Evolutionary conservation across 2,329 filamentous ascomycete species (phyloP).

Genomic region (Aspergillus pseudoglaucus): DNA sequence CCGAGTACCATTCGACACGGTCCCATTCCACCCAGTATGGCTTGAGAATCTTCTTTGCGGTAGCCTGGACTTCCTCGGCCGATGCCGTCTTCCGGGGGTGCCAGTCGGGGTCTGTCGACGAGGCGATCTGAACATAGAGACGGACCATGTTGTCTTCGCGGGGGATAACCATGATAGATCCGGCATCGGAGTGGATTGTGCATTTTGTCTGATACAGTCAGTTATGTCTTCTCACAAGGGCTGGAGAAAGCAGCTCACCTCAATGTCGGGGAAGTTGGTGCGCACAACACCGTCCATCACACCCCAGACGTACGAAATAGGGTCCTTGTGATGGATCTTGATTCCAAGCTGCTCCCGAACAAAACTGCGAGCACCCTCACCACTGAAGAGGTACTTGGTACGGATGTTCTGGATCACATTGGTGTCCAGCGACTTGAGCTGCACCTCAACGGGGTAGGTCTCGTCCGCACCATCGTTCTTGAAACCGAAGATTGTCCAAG

Average conservation of each 20-base stretch:
- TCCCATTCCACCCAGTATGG: conserved; percentile 59
- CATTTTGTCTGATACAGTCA: conserved; percentile 50
- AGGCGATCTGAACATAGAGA: conserved; percentile 53
- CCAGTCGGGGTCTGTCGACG: conserved; percentile 56
- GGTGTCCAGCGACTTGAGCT: conserved; percentile 70
- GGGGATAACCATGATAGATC: conserved; percentile 58
- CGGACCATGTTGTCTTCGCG: conserved; percentile 46
- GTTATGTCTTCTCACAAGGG: not conserved
- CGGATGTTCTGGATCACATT: conserved; percentile 59
- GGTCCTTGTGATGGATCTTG: conserved; percentile 57
- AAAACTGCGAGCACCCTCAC: conserved; percentile 56
- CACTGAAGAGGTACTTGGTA: conserved; percentile 58
- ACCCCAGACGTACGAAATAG: conserved; percentile 59
- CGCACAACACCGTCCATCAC: conserved; percentile 61
- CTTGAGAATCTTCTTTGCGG: conserved; percentile 53
- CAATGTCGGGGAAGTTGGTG: conserved; percentile 58
- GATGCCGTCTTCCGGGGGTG: conserved; percentile 56
- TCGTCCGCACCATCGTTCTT: conserved; percentile 54
- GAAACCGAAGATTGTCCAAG: conserved; percentile 58
- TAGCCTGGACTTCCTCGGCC: conserved; percentile 52
- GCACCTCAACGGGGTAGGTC: conserved; percentile 74
- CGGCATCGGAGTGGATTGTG: conserved; percentile 59
- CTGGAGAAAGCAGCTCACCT: conserved; percentile 32
- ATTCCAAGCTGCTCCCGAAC: conserved; percentile 60
- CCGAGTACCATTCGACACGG: conserved; percentile 59